Evolutionary conservation across 768 basidiomycete genomes (phyloP), one percentile per base, ranked within the genome.

Genomic region (Rhizopogon salebrosus): DNA sequence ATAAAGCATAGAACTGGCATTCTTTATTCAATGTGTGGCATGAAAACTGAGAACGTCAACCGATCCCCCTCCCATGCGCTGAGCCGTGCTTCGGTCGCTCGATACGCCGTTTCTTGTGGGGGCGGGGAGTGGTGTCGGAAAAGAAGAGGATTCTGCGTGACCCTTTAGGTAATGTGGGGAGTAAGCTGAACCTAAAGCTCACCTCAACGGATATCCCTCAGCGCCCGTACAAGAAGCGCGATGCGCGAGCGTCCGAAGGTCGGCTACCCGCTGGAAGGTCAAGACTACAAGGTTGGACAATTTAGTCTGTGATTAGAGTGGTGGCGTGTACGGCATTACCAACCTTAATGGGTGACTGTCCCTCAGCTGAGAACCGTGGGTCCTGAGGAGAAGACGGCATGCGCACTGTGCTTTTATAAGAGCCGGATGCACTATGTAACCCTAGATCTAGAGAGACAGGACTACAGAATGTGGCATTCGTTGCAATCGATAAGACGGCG

Each of bases 91-190:
- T 83, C 77, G 83, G 76, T 72, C 78, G 78, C 77, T 80, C 82
- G 83, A 78, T 83, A 80, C 82, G 75, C 80, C 79, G 82, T 78
- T 81, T 85, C 71, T 83, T 85, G 82, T 55, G 72, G 76, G 80
- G 83, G 75, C 80, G 83, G 64, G 64, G 74, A 82, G 77, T 65
- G 75, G 73, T 72, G 77, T 85, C 84, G 64, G 73, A 69, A 61
- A 60, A 70, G 63, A 61, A 63, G 54, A 54, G 55, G 59, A 62
- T 70, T 60, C 46, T 54, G 41, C 10, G 45, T 53, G 41, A 46
- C 56, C 18, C 4, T 2, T 46, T 23, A 34, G 31, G n/a, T 37
- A n/a, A 23, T 46, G 31, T 11, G 22, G 31, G n/a, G 16, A 27
- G 8, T 36, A 52, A 34, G 37, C 14, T 18, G 37, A 42, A 27